Percentiles rank a stretch among this genome's conserved stretches.
phyloP scores from a whole-genome alignment of 108 stramenopile genomes.

The Nannochloropsis oceanica region DNA sequence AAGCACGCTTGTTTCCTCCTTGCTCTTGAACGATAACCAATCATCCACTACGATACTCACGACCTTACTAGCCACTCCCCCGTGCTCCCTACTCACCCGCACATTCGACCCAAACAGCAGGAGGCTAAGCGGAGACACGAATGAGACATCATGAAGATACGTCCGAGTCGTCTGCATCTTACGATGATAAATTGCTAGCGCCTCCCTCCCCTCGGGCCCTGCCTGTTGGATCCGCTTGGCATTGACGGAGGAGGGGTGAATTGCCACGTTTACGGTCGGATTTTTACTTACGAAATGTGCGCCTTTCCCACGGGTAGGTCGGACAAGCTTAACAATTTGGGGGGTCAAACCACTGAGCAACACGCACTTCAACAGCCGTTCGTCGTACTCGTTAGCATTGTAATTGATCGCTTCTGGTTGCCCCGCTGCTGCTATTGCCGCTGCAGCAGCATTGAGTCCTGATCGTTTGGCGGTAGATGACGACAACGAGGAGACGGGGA shows the following conservation, averaged over 20 bases:
- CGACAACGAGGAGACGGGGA: too few species aligned
- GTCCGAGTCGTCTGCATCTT: neutral
- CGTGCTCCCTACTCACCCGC: neutral
- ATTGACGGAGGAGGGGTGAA: neutral
- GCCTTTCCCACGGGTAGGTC: neutral
- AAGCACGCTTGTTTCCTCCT: neutral
- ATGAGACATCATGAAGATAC: neutral
- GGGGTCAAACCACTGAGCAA: neutral
- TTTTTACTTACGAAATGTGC: neutral
- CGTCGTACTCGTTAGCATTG: neutral
- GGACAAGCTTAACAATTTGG: neutral
- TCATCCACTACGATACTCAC: neutral
- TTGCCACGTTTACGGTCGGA: neutral
- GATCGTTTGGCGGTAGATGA: too few species aligned
- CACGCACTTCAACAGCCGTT: neutral
- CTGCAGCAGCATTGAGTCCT: neutral
- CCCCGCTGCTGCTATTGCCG: neutral
- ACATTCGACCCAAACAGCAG: neutral
- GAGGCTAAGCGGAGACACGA: neutral
- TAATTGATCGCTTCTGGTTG: neutral
- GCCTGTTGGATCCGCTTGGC: neutral
- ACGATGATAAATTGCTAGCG: neutral
- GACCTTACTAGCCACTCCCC: neutral
- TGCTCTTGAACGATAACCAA: neutral
- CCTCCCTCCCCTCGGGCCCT: neutral